These are phyloP conservation scores for Lophiotrema nucula DNA, from an alignment of 495 filamentous ascomycete species.

Conservation along the genomic window DNA sequence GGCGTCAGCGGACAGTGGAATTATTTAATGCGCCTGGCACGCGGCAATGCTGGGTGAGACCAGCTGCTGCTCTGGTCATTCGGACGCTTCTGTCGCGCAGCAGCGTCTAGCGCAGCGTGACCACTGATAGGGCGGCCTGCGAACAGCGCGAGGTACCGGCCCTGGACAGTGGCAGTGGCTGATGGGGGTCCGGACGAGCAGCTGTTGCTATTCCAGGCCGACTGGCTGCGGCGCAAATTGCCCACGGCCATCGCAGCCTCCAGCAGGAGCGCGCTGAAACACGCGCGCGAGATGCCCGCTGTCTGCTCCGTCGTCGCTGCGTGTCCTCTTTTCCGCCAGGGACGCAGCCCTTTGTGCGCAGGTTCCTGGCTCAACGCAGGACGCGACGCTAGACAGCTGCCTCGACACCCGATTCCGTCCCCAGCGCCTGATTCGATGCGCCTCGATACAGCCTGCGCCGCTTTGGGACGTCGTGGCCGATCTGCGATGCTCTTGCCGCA, in stretches of 20 bases:
- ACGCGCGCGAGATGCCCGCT: no score
- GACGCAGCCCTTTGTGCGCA: not conserved
- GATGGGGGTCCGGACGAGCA: not conserved
- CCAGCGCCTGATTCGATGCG: not conserved
- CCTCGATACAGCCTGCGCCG: slow-evolving; percentile 2
- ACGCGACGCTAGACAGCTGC: not conserved
- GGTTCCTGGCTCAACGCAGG: slow-evolving; percentile 15
- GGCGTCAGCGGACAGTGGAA: not conserved
- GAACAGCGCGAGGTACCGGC: slow-evolving; percentile 5
- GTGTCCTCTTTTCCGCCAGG: slow-evolving; percentile 1
- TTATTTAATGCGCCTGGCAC: slow-evolving; percentile 20
- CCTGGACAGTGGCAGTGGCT: slow-evolving; percentile 1
- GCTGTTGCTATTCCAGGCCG: slow-evolving; percentile 1
- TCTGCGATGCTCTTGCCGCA: slow-evolving; percentile 4
- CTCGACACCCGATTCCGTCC: not conserved
- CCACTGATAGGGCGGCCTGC: slow-evolving; percentile 13
- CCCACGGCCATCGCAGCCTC: not conserved
- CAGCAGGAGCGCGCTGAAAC: no score
- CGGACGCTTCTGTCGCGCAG: slow-evolving; percentile 25
- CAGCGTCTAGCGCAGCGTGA: slow-evolving; percentile 17
- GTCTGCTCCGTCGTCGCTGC: not conserved
- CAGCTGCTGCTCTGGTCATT: slow-evolving; percentile 24
- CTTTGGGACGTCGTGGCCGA: slow-evolving; percentile 7
- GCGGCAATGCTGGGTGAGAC: slow-evolving; percentile 7
- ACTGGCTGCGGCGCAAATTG: not conserved